Conservation (phyloP, 2,329 filamentous ascomycete genomes). For the Fusarium musae region DNA sequence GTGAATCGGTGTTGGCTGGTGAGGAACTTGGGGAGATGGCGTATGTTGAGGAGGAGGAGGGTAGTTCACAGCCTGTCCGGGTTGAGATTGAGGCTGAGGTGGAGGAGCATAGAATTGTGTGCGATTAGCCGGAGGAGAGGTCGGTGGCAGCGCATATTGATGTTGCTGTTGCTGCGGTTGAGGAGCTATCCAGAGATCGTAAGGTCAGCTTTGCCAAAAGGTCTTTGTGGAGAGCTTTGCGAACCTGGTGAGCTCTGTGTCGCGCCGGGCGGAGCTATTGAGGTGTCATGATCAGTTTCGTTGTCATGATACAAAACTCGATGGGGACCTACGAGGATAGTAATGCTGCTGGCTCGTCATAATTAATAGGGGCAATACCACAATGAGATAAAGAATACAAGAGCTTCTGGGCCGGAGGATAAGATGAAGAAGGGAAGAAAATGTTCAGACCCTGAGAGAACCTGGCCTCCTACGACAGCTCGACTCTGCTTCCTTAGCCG, state of each 20-base stretch:
- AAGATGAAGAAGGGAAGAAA: conserved; percentile 4
- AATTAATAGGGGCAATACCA: conserved; percentile 4
- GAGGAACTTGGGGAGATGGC: conserved; percentile 39
- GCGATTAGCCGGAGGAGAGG: conserved; percentile 59
- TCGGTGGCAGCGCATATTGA: conserved; percentile 59
- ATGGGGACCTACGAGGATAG: conserved; percentile 58
- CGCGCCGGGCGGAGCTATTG: conserved; percentile 55
- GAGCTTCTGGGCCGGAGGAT: background rate
- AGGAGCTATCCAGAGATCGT: conserved; percentile 30
- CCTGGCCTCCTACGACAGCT: conserved; percentile 17
- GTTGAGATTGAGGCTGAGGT: conserved; percentile 50
- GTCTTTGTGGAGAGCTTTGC: conserved; percentile 8
- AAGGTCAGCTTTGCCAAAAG: conserved; percentile 21
- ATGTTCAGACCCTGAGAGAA: conserved; percentile 9
- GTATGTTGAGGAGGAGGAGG: conserved; percentile 42
- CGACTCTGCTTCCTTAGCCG: conserved; percentile 31
- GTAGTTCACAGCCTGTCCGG: conserved; percentile 45
- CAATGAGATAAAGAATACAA: background rate
- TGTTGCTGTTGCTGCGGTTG: conserved; percentile 47
- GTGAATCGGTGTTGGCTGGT: conserved; percentile 25
- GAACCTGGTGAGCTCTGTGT: conserved; percentile 46
- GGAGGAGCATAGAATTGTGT: conserved; percentile 58
- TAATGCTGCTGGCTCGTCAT: conserved; percentile 58
- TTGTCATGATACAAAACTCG: conserved; percentile 24
- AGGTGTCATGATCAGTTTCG: conserved; percentile 37